Evolutionary conservation across 495 filamentous ascomycete species (phyloP).

Genomic region (Penicillium fimorum): DNA sequence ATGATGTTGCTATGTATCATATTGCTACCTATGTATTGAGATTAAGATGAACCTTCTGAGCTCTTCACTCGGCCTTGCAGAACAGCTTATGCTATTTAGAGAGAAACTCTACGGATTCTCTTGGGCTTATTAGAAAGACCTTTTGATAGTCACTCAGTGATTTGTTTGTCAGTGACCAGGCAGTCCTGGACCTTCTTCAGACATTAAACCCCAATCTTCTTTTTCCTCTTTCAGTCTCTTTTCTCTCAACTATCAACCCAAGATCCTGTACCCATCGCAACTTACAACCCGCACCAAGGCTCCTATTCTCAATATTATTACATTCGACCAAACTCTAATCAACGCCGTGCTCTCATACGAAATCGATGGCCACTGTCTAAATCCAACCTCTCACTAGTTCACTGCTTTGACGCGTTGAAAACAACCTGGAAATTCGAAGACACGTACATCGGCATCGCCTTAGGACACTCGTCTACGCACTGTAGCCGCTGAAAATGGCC

Average conservation of each 20-base stretch:
- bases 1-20: neutral
- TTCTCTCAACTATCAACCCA: neutral
- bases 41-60: neutral
- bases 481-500: neutral
- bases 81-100: neutral
- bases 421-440: neutral
- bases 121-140: neutral
- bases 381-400: too few species aligned
- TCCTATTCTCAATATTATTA: neutral
- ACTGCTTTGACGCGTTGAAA: neutral
- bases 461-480: neutral
- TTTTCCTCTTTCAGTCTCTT: neutral
- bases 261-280: neutral
- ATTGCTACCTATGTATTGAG: neutral
- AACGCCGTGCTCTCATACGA: too few species aligned
- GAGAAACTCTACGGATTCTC: neutral
- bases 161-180: constrained; percentile 1
- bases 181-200: neutral
- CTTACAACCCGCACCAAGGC: neutral
- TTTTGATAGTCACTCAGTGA: neutral
- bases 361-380: neutral
- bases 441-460: neutral
- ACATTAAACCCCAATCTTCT: neutral
- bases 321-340: neutral
- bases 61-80: neutral